A percentile compares a stretch with the other conserved stretches of the same genome.
phyloP scores from a whole-genome alignment of 345 rosid species.

The Eucalyptus sp. region DNA sequence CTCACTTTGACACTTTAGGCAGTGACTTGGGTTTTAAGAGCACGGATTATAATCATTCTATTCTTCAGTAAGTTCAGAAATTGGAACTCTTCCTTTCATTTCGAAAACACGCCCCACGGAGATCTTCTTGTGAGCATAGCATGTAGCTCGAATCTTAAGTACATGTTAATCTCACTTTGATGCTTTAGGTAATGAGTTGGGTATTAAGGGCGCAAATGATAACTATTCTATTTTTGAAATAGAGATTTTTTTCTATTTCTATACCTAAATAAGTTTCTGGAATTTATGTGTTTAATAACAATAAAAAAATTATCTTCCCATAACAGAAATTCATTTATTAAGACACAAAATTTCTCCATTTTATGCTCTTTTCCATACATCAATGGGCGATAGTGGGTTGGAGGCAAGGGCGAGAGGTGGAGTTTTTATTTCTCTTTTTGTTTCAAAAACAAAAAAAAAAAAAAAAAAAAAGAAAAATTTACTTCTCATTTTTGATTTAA shows the following conservation, averaged over 20 bases:
- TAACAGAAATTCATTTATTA: too few relatives aligned
- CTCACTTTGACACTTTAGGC: neutral
- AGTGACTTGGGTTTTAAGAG: neutral
- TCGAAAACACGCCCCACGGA: neutral
- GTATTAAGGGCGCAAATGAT: neutral
- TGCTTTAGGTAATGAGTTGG: neutral
- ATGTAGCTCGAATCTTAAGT: neutral
- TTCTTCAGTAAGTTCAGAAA: neutral
- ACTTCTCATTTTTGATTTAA: neutral
- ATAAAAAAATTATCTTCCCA: too few relatives aligned
- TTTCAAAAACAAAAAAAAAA: too few relatives aligned
- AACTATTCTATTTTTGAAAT: fast-evolving
- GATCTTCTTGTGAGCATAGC: neutral
- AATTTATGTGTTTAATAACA: too few relatives aligned
- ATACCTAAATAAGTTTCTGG: too few relatives aligned
- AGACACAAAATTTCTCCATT: neutral
- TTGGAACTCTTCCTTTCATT: neutral
- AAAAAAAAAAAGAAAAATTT: fast-evolving
- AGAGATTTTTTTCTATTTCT: too few relatives aligned
- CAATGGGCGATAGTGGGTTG: fast-evolving
- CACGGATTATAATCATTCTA: fast-evolving
- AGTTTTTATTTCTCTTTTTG: too few relatives aligned
- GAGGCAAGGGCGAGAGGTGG: neutral
- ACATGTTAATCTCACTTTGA: neutral
- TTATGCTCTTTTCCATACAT: neutral